A percentile compares a stretch with the other conserved stretches of the same genome.
Evolutionary conservation across 2,329 filamentous ascomycete species (phyloP).

Genomic region (Ascochyta rabiei): DNA sequence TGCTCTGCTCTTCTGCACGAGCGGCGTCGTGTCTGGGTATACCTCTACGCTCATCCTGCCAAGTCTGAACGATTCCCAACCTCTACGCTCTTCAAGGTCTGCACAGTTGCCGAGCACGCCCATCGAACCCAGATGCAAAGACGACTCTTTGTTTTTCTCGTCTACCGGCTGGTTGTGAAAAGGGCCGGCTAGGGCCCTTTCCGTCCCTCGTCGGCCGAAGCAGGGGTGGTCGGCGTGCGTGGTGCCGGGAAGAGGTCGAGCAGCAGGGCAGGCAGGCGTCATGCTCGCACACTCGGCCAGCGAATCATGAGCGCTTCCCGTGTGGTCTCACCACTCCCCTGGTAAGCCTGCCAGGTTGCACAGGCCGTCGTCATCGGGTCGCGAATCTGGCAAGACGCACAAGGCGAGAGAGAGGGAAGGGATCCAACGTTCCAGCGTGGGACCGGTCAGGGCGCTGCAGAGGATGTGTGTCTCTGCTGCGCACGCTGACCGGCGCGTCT

Average conservation of each 20-base stretch:
- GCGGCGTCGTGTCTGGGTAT: background rate
- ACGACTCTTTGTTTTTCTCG: too few species aligned
- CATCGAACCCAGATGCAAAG: too few species aligned
- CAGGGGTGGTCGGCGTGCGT: background rate
- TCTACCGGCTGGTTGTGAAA: too few species aligned
- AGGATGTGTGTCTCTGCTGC: background rate
- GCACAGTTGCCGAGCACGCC: too few species aligned
- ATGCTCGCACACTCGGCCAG: background rate
- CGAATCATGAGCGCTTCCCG: background rate
- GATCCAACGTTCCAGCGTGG: background rate
- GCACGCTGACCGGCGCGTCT: constrained; percentile 8
- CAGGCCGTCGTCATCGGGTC: constrained; percentile 9
- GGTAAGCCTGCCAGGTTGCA: constrained; percentile 8
- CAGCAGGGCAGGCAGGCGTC: background rate
- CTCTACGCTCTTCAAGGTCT: too few species aligned
- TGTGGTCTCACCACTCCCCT: constrained; percentile 5
- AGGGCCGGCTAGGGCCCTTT: constrained; percentile 12
- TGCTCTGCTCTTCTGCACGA: too few species aligned
- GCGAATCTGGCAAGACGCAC: background rate
- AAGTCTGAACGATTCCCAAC: too few species aligned
- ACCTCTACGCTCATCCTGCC: constrained; percentile 1
- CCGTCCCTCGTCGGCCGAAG: background rate
- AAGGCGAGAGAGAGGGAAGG: too few species aligned
- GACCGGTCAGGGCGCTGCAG: constrained; percentile 11
- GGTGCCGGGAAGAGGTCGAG: constrained; percentile 16